Percentiles rank a stretch among this genome's conserved stretches.
phyloP scores from a whole-genome alignment of 352 stramenopile genomes.

The Globisporangium barbulae region DNA sequence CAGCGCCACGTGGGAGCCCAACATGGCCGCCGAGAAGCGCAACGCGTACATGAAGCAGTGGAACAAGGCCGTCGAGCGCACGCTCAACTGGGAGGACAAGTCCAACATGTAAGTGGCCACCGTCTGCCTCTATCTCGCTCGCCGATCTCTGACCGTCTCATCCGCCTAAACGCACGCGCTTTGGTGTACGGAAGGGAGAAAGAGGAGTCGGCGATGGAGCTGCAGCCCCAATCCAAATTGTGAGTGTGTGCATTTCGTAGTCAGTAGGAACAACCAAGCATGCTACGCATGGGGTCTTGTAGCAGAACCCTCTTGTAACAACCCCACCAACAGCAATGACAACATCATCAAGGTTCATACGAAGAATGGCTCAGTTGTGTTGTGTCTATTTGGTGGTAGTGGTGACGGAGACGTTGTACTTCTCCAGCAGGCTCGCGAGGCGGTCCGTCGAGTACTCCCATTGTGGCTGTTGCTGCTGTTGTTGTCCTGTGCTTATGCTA shows the following conservation, averaged over 20 bases:
- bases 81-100: conserved; percentile 78
- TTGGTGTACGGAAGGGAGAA: background rate
- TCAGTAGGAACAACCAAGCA: background rate
- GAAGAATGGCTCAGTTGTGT: background rate
- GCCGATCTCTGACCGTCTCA: background rate
- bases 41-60: conserved; percentile 66
- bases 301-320: too few species aligned
- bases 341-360: background rate
- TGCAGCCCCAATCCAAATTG: conserved; percentile 6
- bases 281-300: background rate
- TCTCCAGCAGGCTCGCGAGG: conserved; percentile 52
- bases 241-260: conserved; percentile 7
- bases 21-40: conserved; percentile 62
- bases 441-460: conserved; percentile 60
- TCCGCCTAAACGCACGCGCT: conserved; percentile 2
- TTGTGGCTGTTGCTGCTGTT: conserved; percentile 9
- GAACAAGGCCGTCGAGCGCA: conserved; percentile 82
- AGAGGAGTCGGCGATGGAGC: background rate
- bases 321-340: background rate
- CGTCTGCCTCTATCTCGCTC: background rate
- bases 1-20: conserved; percentile 65
- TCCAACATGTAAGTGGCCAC: conserved; percentile 18
- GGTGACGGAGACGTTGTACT: conserved; percentile 63
- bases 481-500: background rate
- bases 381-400: background rate